These are phyloP conservation scores for Linnemannia zychae DNA, from an alignment of 192 early-diverging fungal species.

Conservation along the genomic window DNA sequence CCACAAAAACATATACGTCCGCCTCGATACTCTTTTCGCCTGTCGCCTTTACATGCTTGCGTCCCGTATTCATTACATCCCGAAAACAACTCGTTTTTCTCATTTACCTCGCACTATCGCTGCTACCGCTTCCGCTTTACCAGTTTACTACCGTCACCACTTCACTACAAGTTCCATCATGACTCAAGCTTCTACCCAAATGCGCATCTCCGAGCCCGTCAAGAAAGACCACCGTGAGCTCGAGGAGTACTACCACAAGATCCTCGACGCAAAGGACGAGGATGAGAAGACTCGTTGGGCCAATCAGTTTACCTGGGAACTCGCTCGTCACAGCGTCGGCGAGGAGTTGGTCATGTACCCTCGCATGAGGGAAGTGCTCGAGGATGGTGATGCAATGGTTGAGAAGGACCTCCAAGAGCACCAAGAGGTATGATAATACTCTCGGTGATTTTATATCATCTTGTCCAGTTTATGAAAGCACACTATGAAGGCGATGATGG, in stretches of 20 bases:
- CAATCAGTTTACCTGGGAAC: conserved; percentile 45
- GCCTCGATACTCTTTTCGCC: too few species aligned
- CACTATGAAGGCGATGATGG: not conserved
- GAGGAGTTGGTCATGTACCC: conserved; percentile 64
- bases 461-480: not conserved
- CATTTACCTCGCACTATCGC: too few species aligned
- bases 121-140: too few species aligned
- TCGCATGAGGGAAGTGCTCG: conserved; percentile 28
- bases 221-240: conserved; percentile 36
- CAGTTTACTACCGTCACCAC: too few species aligned
- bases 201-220: conserved; percentile 24
- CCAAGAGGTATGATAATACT: conserved; percentile 12
- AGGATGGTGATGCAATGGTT: conserved; percentile 52
- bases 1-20: too few species aligned
- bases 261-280: conserved; percentile 5
- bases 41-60: too few species aligned
- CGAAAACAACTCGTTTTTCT: too few species aligned
- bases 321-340: conserved; percentile 55
- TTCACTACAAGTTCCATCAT: not conserved
- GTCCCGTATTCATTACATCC: too few species aligned
- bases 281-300: conserved; percentile 43
- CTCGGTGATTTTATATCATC: not conserved
- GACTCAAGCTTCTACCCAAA: not conserved
- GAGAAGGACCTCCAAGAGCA: conserved; percentile 57
- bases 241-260: conserved; percentile 36